Evolutionary conservation across 2,329 filamentous ascomycete genomes (phyloP).

Genomic region (Paracamarosporium sp.): DNA sequence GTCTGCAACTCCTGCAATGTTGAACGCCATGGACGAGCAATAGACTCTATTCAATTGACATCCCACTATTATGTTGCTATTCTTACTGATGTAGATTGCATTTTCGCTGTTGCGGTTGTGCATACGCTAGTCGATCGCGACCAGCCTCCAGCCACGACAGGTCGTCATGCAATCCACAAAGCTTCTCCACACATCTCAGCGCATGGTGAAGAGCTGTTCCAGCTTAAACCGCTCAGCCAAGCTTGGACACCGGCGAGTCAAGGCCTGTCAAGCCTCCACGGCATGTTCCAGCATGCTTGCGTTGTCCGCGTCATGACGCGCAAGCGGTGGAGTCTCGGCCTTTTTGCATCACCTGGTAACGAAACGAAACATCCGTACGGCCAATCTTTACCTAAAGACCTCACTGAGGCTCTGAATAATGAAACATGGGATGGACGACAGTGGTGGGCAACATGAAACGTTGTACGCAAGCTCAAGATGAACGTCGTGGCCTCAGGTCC

Average conservation of each 20-base stretch:
- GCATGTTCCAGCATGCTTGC: neutral
- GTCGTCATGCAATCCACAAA: neutral
- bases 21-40: no score
- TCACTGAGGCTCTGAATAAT: neutral
- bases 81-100: no score
- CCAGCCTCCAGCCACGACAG: neutral
- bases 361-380: conserved; percentile 1
- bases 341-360: neutral
- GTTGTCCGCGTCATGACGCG: neutral
- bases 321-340: conserved; percentile 1
- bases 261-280: neutral
- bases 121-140: no score
- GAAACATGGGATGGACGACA: conserved; percentile 2
- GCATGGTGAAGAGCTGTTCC: neutral
- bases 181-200: neutral
- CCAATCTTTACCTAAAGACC: neutral
- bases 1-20: no score
- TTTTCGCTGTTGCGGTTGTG: no score
- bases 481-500: neutral
- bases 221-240: neutral
- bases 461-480: neutral
- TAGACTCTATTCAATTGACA: no score
- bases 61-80: no score
- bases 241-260: neutral
- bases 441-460: neutral